A percentile compares a stretch with the other conserved stretches of the same genome.
Conservation (phyloP, 208 protist genomes). For the Acanthamoeba divionensis region DNA sequence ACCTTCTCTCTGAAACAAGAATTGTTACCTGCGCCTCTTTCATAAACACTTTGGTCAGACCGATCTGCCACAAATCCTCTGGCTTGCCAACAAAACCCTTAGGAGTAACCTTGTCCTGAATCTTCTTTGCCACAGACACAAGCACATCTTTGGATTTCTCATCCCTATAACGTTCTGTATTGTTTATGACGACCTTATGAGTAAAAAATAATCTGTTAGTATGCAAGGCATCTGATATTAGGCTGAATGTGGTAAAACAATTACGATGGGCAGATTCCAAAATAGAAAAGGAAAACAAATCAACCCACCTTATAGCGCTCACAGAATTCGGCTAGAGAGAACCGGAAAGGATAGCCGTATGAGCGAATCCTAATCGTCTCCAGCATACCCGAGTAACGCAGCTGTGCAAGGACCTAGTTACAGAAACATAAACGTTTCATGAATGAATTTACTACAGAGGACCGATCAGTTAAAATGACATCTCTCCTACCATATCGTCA, state of each 20-base stretch:
- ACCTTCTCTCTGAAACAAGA: background rate
- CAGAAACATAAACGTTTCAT: background rate
- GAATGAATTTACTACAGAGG: background rate
- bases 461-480: background rate
- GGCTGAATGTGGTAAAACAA: no score
- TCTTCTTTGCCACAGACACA: background rate
- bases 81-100: background rate
- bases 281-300: no score
- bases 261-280: no score
- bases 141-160: background rate
- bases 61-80: slow-evolving; percentile 28
- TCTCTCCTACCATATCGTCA: slow-evolving; percentile 1
- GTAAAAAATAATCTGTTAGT: background rate
- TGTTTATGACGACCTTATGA: background rate
- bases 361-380: slow-evolving; percentile 62
- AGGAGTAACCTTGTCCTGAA: background rate
- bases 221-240: no score
- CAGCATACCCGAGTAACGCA: slow-evolving; percentile 65
- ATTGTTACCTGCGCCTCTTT: background rate
- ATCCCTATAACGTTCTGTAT: background rate
- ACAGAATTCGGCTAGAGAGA: background rate
- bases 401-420: slow-evolving; percentile 24
- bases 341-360: slow-evolving; percentile 55
- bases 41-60: slow-evolving; percentile 29
- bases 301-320: slow-evolving; percentile 21